phyloP scores from a whole-genome alignment of 148 eudicot genomes.

The Camellia japonica region DNA sequence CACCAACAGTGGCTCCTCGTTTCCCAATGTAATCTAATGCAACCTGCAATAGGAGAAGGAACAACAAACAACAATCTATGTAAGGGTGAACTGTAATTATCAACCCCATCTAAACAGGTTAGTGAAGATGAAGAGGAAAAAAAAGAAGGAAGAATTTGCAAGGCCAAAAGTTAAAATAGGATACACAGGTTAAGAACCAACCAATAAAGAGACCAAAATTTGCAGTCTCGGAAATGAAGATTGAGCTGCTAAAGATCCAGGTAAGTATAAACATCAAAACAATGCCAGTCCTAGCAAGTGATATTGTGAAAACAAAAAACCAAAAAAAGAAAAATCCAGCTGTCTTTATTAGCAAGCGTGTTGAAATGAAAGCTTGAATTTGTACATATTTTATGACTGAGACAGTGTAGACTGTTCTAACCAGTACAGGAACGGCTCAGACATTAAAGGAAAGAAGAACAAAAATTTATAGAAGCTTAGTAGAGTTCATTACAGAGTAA shows the following conservation, averaged over 20 bases:
- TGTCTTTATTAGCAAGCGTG: neutral
- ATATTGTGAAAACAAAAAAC: neutral
- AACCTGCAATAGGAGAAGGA: conserved; percentile 43
- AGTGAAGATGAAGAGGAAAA: neutral
- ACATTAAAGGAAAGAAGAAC: neutral
- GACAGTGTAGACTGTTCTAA: neutral
- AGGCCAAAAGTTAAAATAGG: neutral
- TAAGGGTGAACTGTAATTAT: neutral
- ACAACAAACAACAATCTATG: neutral
- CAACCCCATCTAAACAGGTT: neutral
- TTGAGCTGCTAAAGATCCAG: neutral
- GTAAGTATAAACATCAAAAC: neutral
- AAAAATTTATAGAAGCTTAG: neutral
- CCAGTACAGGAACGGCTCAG: too few species aligned
- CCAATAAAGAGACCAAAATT: neutral
- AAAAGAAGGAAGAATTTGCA: neutral
- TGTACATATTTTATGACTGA: neutral
- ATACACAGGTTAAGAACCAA: neutral
- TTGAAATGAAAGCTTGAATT: neutral
- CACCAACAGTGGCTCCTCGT: conserved; percentile 97
- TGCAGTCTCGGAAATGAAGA: neutral
- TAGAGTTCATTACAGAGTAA: neutral
- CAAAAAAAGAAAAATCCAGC: neutral
- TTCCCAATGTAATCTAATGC: conserved; percentile 97
- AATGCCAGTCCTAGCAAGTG: neutral